phyloP scores from a whole-genome alignment of 768 basidiomycete genomes.

The Leccinum fibrillosum region DNA sequence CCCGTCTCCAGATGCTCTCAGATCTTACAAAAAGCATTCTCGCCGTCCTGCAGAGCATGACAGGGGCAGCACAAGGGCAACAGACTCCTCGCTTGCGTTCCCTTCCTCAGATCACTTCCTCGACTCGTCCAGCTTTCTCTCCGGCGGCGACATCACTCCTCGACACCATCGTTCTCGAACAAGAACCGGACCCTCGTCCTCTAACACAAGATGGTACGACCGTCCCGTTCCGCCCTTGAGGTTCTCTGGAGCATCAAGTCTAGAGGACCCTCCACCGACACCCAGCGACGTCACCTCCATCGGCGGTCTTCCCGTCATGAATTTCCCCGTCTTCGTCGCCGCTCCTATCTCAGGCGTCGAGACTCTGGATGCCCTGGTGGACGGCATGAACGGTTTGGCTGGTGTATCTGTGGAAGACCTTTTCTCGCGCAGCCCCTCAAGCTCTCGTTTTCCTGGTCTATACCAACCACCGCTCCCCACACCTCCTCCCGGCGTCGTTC shows the following conservation, averaged over 20 bases:
- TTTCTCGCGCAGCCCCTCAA: conserved; percentile 41
- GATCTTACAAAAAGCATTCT: conserved; percentile 21
- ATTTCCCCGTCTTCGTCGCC: conserved; percentile 67
- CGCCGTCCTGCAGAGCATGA: conserved; percentile 25
- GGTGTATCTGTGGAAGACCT: conserved; percentile 56
- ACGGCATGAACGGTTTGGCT: conserved; percentile 91
- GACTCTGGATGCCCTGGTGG: conserved; percentile 84
- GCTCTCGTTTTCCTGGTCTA: conserved; percentile 54
- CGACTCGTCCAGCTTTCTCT: conserved; percentile 25
- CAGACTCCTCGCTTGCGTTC: conserved; percentile 24
- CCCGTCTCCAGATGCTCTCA: conserved; percentile 25
- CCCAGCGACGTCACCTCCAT: conserved; percentile 47
- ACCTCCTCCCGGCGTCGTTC: conserved; percentile 74
- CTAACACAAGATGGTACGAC: conserved; percentile 41
- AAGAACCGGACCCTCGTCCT: conserved; percentile 53
- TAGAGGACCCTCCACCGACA: conserved; percentile 74
- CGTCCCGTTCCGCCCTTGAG: conserved; percentile 50
- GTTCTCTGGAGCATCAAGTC: conserved; percentile 67
- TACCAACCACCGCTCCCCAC: conserved; percentile 82
- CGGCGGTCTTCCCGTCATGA: conserved; percentile 29
- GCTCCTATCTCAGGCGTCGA: conserved; percentile 79
- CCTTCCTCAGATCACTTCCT: conserved; percentile 26
- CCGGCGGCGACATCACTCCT: conserved; percentile 32
- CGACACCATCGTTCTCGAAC: conserved; percentile 49
- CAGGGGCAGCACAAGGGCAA: conserved; percentile 25